Percentiles rank a stretch among this genome's conserved stretches.
Conservation (phyloP, 257 asterid species). For the Nicotiana obtusifolia region DNA sequence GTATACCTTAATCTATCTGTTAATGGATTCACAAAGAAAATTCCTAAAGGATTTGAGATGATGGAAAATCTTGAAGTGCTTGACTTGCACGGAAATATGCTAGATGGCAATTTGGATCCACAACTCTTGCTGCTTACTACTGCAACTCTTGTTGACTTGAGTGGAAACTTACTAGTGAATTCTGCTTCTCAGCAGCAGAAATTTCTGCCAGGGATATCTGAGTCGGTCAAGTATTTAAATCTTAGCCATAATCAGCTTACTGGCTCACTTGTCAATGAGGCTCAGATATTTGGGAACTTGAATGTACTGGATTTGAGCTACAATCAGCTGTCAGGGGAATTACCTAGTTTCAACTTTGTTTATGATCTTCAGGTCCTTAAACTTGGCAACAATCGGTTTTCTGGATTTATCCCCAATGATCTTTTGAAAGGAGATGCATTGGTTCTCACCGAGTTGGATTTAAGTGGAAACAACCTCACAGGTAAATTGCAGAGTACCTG, state of each 20-base stretch:
- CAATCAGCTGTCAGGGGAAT: slow-evolving; percentile 81
- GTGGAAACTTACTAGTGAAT: slow-evolving; percentile 60
- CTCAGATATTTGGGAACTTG: slow-evolving; percentile 60
- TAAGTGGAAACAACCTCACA: slow-evolving; percentile 81
- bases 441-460: slow-evolving; percentile 72
- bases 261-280: slow-evolving; percentile 65
- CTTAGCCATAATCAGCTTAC: slow-evolving; percentile 66
- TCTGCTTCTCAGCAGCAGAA: slow-evolving; percentile 39
- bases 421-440: slow-evolving; percentile 82
- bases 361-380: slow-evolving; percentile 79
- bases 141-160: slow-evolving; percentile 72
- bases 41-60: slow-evolving; percentile 76
- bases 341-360: slow-evolving; percentile 80
- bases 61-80: slow-evolving; percentile 64
- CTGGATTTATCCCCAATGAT: slow-evolving; percentile 70
- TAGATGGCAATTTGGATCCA: slow-evolving; percentile 66
- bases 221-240: slow-evolving; percentile 61
- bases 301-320: slow-evolving; percentile 85
- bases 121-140: slow-evolving; percentile 60
- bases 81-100: slow-evolving; percentile 84
- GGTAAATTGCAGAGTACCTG: slow-evolving; percentile 31
- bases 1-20: slow-evolving; percentile 69
- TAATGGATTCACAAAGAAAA: slow-evolving; percentile 52
- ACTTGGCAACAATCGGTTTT: slow-evolving; percentile 68
- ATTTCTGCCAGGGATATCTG: slow-evolving; percentile 49